Conservation (phyloP, 306 rosid genomes). For the Vachellia pachyceras region DNA sequence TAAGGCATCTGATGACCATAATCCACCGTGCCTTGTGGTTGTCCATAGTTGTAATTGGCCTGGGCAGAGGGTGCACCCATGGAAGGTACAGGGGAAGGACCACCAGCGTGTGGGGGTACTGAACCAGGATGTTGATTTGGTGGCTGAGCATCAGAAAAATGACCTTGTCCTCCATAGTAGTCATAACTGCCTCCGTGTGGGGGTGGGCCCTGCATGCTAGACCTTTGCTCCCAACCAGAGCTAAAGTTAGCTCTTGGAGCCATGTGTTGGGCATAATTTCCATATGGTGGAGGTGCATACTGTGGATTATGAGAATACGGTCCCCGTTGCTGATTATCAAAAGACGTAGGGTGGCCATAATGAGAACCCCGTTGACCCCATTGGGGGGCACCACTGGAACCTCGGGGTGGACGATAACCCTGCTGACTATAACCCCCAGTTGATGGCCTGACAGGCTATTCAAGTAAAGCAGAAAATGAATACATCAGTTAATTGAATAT, state of each 20-base stretch:
- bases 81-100: conserved; percentile 69
- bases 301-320: conserved; percentile 75
- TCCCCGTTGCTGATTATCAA: conserved; percentile 86
- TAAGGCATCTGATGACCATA: conserved; percentile 71
- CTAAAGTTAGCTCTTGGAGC: conserved; percentile 71
- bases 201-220: conserved; percentile 74
- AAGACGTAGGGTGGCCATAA: conserved; percentile 65
- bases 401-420: conserved; percentile 74
- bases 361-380: conserved; percentile 94
- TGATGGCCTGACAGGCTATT: conserved; percentile 86
- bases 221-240: conserved; percentile 97
- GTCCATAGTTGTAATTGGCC: conserved; percentile 78
- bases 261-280: conserved; percentile 80
- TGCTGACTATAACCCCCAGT: conserved; percentile 81
- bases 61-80: conserved; percentile 67
- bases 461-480: conserved; percentile 39
- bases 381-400: conserved; percentile 77
- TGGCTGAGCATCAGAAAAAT: conserved; percentile 62
- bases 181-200: conserved; percentile 75
- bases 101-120: conserved; percentile 61
- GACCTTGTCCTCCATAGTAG: conserved; percentile 81
- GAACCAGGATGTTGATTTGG: conserved; percentile 63
- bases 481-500: conserved; percentile 42
- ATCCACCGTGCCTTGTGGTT: conserved; percentile 69
- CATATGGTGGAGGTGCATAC: conserved; percentile 68